Evolutionary conservation across 2,329 filamentous ascomycete species (phyloP).

Genomic region (Paracamarosporium sp.): DNA sequence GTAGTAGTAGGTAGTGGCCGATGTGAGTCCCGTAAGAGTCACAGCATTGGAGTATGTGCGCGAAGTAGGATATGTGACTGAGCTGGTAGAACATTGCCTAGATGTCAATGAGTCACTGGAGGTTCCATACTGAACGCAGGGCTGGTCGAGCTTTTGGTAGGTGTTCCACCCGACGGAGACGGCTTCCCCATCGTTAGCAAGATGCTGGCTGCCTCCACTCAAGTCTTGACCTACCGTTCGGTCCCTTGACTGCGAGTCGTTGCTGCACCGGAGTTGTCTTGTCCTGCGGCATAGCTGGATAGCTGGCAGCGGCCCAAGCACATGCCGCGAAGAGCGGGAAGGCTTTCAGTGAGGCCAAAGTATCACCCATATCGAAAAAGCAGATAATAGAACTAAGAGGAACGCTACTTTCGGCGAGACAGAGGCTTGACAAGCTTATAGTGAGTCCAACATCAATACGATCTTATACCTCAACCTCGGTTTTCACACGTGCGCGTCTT

Average conservation of each 20-base stretch:
- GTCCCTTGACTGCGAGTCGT: slow-evolving; percentile 9
- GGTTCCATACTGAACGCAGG: slow-evolving; percentile 62
- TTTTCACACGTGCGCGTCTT: background rate
- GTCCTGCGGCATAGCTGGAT: slow-evolving; percentile 9
- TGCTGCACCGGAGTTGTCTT: slow-evolving; percentile 11
- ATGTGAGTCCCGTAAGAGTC: slow-evolving; percentile 52
- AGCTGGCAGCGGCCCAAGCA: slow-evolving; percentile 2
- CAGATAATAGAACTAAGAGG: background rate
- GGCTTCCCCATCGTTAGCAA: background rate
- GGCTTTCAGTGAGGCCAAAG: background rate
- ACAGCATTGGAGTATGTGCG: slow-evolving; percentile 62
- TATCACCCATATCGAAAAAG: background rate
- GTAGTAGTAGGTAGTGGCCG: slow-evolving; percentile 67
- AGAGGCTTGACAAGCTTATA: background rate
- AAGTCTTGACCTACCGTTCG: background rate
- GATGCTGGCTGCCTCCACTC: background rate
- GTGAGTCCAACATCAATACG: background rate
- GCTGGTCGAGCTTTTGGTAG: slow-evolving; percentile 53
- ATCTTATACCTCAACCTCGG: background rate
- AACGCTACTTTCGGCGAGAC: background rate
- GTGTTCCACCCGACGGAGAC: slow-evolving; percentile 60
- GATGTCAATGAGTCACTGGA: slow-evolving; percentile 48
- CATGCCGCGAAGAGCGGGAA: slow-evolving; percentile 4
- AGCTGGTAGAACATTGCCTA: slow-evolving; percentile 54
- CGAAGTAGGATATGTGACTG: slow-evolving; percentile 61